phyloP scores from a whole-genome alignment of 495 filamentous ascomycete species.

The Aspergillus sparsus region DNA sequence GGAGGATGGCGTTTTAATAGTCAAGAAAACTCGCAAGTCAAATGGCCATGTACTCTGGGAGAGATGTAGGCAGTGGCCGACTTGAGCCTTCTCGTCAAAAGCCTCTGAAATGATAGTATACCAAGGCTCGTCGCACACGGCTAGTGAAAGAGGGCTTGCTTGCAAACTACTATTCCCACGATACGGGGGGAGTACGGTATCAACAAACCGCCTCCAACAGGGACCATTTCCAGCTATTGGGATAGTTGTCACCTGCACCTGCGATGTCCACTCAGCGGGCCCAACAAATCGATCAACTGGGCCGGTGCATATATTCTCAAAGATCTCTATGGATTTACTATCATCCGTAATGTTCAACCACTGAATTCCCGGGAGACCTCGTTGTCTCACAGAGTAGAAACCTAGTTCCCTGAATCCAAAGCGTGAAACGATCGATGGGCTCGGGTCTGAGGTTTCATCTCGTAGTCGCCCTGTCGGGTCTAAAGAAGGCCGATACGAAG shows the following conservation, averaged over 20 bases:
- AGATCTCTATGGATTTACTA: slow-evolving; percentile 44
- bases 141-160: slow-evolving; percentile 26
- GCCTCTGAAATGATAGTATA: slow-evolving; percentile 55
- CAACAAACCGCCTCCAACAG: slow-evolving; percentile 49
- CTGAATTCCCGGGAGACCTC: slow-evolving; percentile 54
- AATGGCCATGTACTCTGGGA: slow-evolving; percentile 28
- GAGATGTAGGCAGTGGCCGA: slow-evolving; percentile 58
- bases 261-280: slow-evolving; percentile 42
- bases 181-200: slow-evolving; percentile 44
- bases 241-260: slow-evolving; percentile 53
- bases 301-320: slow-evolving; percentile 52
- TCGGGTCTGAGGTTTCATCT: slow-evolving; percentile 35
- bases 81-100: slow-evolving; percentile 52
- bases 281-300: slow-evolving; percentile 36
- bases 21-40: slow-evolving; percentile 29
- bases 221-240: slow-evolving; percentile 57
- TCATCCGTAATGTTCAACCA: slow-evolving; percentile 54
- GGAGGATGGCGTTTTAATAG: slow-evolving; percentile 38
- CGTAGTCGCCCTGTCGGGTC: slow-evolving; percentile 49
- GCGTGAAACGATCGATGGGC: slow-evolving; percentile 55
- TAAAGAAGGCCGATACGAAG: slow-evolving; percentile 55
- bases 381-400: slow-evolving; percentile 59
- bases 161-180: slow-evolving; percentile 38
- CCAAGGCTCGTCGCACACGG: slow-evolving; percentile 29
- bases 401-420: slow-evolving; percentile 59